A percentile compares a stretch with the other conserved stretches of the same genome.
Evolutionary conservation across 2,329 filamentous ascomycete genomes (phyloP).

Genomic region (Coniella vitis): DNA sequence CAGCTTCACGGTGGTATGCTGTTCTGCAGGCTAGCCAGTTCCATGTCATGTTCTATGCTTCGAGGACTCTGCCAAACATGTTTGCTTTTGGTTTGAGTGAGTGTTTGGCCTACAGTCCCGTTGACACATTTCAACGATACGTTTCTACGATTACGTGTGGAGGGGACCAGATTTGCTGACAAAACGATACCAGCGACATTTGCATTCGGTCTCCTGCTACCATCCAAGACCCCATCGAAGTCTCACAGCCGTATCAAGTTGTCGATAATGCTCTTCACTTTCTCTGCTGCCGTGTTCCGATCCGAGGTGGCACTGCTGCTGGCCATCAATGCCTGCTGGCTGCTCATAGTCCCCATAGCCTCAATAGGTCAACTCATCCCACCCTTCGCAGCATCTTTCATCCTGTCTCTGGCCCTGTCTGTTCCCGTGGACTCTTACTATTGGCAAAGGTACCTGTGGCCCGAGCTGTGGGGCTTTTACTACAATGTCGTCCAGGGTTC

Average conservation of each 20-base stretch:
- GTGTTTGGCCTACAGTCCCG: conserved; percentile 31
- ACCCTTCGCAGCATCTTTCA: conserved; percentile 57
- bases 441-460: conserved; percentile 85
- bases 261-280: conserved; percentile 67
- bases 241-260: conserved; percentile 47
- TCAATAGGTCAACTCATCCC: conserved; percentile 53
- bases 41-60: conserved; percentile 88
- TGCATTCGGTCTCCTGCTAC: conserved; percentile 46
- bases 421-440: conserved; percentile 84
- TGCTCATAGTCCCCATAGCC: conserved; percentile 51
- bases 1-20: conserved; percentile 71
- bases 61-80: conserved; percentile 89
- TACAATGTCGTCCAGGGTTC: conserved; percentile 85
- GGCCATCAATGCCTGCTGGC: conserved; percentile 55
- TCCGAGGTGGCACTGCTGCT: conserved; percentile 83
- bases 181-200: conserved; percentile 51
- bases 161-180: background rate
- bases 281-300: conserved; percentile 79
- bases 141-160: too few species aligned
- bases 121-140: too few species aligned
- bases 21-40: conserved; percentile 79
- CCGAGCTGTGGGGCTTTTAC: conserved; percentile 81
- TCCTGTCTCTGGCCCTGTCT: conserved; percentile 62
- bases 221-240: conserved; percentile 25
- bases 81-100: conserved; percentile 83